These are phyloP conservation scores for Pontederia crassipes DNA, from an alignment of 176 grass and related monocot species.

Conservation along the genomic window DNA sequence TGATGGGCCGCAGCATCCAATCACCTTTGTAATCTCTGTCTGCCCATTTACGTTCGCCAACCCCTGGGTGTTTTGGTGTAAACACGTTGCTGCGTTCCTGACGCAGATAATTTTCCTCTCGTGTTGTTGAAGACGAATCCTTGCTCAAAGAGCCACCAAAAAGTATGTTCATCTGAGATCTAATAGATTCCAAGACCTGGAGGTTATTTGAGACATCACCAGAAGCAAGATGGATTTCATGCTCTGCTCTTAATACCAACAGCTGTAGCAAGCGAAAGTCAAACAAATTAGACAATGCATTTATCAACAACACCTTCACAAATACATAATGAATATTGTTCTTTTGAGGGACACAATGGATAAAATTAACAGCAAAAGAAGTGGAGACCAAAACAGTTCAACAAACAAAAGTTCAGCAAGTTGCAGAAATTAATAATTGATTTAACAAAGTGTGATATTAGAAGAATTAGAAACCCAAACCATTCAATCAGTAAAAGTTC, in stretches of 20 bases:
- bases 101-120: slow-evolving; percentile 14
- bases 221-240: slow-evolving; percentile 50
- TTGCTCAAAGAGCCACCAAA: slow-evolving; percentile 39
- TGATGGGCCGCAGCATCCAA: slow-evolving; percentile 77
- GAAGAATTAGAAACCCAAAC: too few relatives aligned
- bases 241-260: slow-evolving; percentile 51
- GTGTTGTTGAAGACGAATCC: background rate
- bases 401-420: too few relatives aligned
- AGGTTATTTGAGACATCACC: slow-evolving; percentile 38
- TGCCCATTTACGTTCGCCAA: slow-evolving; percentile 28
- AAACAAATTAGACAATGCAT: slow-evolving; percentile 3
- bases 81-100: slow-evolving; percentile 43
- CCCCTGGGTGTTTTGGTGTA: slow-evolving; percentile 51
- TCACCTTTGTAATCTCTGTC: slow-evolving; percentile 62
- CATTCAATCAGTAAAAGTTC: too few relatives aligned
- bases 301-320: too few relatives aligned
- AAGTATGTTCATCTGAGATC: slow-evolving; percentile 33
- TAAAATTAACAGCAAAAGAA: too few relatives aligned
- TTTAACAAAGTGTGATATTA: too few relatives aligned
- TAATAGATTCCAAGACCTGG: slow-evolving; percentile 39
- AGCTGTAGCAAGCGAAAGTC: slow-evolving; percentile 33
- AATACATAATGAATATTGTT: too few relatives aligned
- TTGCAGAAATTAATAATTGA: too few relatives aligned
- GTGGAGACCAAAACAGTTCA: too few relatives aligned
- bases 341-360: too few relatives aligned